Percentiles rank a stretch among this genome's conserved stretches.
These are phyloP conservation scores for Allomyces macrogynus DNA, from an alignment of 192 early-diverging fungal genomes.

Conservation along the genomic window DNA sequence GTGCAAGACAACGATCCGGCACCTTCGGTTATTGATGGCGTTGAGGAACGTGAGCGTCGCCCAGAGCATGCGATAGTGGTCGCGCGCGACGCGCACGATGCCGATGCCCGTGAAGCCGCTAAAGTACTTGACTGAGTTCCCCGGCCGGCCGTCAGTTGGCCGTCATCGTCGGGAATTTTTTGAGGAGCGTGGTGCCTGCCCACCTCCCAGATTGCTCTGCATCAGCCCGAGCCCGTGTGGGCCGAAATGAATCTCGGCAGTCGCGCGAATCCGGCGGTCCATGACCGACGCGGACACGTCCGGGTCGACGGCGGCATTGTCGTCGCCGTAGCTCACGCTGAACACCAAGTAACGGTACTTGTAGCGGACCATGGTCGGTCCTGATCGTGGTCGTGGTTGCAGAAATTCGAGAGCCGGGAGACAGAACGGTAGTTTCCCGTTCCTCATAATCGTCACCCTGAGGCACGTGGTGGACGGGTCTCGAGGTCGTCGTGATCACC, in stretches of 20 bases:
- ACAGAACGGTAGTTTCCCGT: no score
- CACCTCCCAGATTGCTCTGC: constrained; percentile 1
- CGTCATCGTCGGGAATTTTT: no score
- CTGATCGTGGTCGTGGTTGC: not conserved
- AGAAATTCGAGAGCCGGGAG: no score
- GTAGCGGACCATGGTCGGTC: constrained; percentile 10
- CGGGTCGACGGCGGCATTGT: constrained; percentile 2
- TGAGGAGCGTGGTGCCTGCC: no score
- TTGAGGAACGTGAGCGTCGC: constrained; percentile 12
- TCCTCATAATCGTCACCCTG: no score
- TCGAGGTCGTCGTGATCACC: no score
- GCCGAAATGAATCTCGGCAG: constrained; percentile 11
- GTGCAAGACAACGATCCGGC: constrained; percentile 12
- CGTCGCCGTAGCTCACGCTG: constrained; percentile 6
- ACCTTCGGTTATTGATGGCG: constrained; percentile 1
- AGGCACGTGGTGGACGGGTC: no score
- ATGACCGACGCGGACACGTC: constrained; percentile 4
- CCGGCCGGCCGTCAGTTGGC: no score
- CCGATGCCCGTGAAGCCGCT: constrained; percentile 10
- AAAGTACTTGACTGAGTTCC: constrained; percentile 15
- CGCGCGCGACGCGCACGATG: constrained; percentile 13
- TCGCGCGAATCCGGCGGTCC: constrained; percentile 4
- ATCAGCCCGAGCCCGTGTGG: constrained; percentile 6
- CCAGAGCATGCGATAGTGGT: constrained; percentile 8
- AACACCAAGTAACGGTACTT: constrained; percentile 16